Percentiles rank a stretch among this genome's conserved stretches.
phyloP scores from a whole-genome alignment of 2,329 filamentous ascomycete species.

The Fusarium circinatum region DNA sequence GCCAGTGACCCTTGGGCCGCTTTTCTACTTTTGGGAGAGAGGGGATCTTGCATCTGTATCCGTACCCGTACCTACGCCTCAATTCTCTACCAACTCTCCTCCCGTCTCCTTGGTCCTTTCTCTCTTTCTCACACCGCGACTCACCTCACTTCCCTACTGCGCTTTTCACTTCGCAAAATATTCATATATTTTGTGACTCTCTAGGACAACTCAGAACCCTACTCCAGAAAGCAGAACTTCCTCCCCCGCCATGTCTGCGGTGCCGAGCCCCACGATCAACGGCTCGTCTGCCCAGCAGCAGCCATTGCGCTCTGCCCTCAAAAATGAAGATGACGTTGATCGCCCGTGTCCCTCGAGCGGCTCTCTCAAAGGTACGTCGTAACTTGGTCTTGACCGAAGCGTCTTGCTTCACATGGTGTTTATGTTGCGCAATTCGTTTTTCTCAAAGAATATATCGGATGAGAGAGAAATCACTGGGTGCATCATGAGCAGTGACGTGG shows the following conservation, averaged over 20 bases:
- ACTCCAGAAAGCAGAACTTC: neutral
- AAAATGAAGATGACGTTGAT: conserved; percentile 55
- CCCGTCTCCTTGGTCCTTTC: neutral
- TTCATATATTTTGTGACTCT: neutral
- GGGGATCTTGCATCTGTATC: conserved; percentile 40
- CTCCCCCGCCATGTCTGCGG: conserved; percentile 43
- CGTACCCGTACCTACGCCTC: conserved; percentile 23
- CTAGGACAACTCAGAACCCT: neutral
- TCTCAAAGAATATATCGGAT: conserved; percentile 5
- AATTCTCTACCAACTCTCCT: conserved; percentile 27
- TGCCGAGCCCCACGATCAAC: conserved; percentile 38
- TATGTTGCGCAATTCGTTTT: neutral
- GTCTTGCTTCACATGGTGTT: neutral
- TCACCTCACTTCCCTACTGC: conserved; percentile 2
- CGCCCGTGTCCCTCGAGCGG: conserved; percentile 50
- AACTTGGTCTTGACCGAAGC: neutral
- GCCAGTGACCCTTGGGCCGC: conserved; percentile 33
- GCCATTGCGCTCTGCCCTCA: conserved; percentile 56
- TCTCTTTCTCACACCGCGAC: conserved; percentile 17
- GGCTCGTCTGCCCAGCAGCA: conserved; percentile 28
- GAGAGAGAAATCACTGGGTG: neutral
- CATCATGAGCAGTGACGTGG: neutral
- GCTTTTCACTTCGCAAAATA: neutral
- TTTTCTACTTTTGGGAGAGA: conserved; percentile 30
- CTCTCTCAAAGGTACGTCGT: conserved; percentile 57